A percentile compares a stretch with the other conserved stretches of the same genome.
These are phyloP conservation scores for Naganishia liquefaciens DNA, from an alignment of 1,284 basidiomycete species.

Conservation along the genomic window DNA sequence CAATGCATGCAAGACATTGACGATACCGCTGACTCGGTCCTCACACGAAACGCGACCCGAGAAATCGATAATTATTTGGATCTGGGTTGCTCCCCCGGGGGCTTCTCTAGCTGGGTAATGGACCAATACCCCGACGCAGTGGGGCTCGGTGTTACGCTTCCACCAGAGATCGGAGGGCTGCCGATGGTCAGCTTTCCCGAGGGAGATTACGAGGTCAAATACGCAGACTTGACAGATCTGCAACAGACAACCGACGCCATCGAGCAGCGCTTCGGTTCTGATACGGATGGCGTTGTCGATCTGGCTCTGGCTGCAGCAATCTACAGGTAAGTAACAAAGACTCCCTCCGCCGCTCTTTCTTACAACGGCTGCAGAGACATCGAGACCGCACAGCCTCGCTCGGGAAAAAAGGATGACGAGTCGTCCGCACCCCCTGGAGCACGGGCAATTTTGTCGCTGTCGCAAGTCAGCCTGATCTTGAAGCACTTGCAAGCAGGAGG, in stretches of 20 bases:
- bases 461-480: conserved; percentile 28
- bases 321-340: conserved; percentile 20
- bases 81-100: conserved; percentile 31
- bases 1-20: conserved; percentile 33
- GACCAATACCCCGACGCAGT: conserved; percentile 16
- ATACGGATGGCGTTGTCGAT: conserved; percentile 6
- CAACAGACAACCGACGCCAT: conserved; percentile 15
- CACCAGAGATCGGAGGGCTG: conserved; percentile 24
- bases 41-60: conserved; percentile 10
- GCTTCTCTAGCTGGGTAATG: conserved; percentile 32
- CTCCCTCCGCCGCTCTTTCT: background rate
- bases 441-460: conserved; percentile 24
- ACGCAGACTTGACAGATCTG: conserved; percentile 29
- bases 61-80: conserved; percentile 25
- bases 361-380: conserved; percentile 8
- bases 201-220: conserved; percentile 30
- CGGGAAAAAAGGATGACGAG: conserved; percentile 16
- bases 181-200: conserved; percentile 32
- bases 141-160: conserved; percentile 31
- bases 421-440: conserved; percentile 20
- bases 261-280: conserved; percentile 15
- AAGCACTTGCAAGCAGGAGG: conserved; percentile 24
- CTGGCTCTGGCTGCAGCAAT: conserved; percentile 31
- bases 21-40: conserved; percentile 22
- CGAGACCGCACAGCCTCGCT: conserved; percentile 29